A percentile compares a stretch with the other conserved stretches of the same genome.
Evolutionary conservation across 345 rosid species (phyloP).

Genomic region (Corchorus olitorius): DNA sequence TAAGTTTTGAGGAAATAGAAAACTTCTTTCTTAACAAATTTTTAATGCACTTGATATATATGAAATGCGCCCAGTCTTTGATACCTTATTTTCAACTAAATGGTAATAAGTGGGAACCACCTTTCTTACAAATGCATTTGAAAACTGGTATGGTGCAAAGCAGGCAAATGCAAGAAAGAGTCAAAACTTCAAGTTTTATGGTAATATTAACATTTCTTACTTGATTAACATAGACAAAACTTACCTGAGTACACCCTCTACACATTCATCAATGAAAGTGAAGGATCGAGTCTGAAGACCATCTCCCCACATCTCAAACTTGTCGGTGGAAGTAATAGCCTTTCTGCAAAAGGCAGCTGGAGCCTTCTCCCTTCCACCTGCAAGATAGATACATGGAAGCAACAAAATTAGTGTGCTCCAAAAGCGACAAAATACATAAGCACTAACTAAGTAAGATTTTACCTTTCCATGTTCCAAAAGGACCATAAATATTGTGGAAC

Average conservation of each 20-base stretch:
- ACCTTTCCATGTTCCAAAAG: conserved; percentile 99
- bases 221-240: neutral
- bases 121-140: neutral
- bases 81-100: neutral
- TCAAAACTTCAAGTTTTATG: neutral
- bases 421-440: conserved; percentile 1
- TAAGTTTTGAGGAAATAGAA: neutral
- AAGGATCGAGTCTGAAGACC: conserved; percentile 96
- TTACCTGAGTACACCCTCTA: conserved; percentile 97
- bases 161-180: neutral
- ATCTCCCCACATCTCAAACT: conserved; percentile 99
- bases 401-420: neutral
- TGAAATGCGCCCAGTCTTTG: neutral
- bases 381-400: neutral
- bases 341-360: conserved; percentile 99
- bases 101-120: neutral
- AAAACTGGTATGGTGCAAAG: neutral
- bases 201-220: neutral
- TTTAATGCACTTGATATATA: neutral
- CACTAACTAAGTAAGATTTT: conserved; percentile 14
- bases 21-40: neutral
- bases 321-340: conserved; percentile 74
- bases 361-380: conserved; percentile 99
- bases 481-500: conserved; percentile 98
- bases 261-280: conserved; percentile 99